phyloP scores from a whole-genome alignment of 2,329 filamentous ascomycete species.

The Aurifilum marmelostoma region DNA sequence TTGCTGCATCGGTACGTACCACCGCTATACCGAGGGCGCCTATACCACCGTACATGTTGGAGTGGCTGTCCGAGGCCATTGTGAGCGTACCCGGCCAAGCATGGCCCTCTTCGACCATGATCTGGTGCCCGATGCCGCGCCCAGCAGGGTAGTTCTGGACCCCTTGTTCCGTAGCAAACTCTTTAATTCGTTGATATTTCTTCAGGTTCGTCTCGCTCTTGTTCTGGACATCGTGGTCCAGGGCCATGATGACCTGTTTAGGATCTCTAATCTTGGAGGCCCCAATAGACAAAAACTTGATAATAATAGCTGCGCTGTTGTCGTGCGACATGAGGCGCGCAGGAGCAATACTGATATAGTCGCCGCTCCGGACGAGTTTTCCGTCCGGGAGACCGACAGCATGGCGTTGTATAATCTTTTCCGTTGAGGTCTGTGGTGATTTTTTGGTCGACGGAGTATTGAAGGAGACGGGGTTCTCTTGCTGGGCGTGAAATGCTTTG shows the following conservation, averaged over 20 bases:
- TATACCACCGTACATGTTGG: conserved; percentile 83
- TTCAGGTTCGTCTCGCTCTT: conserved; percentile 75
- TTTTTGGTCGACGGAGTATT: neutral
- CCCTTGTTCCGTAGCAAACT: conserved; percentile 78
- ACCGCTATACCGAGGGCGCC: conserved; percentile 78
- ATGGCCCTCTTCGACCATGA: conserved; percentile 81
- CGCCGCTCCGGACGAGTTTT: conserved; percentile 66
- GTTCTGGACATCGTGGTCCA: conserved; percentile 91
- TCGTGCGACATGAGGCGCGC: conserved; percentile 83
- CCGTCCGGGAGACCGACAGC: neutral
- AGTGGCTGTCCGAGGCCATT: conserved; percentile 79
- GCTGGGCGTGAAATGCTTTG: neutral
- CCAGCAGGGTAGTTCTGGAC: conserved; percentile 79
- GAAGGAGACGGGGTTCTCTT: neutral
- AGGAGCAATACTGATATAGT: conserved; percentile 79
- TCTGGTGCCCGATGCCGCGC: conserved; percentile 85
- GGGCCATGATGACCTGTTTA: conserved; percentile 76
- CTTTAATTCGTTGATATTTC: conserved; percentile 81
- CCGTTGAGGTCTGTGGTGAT: neutral
- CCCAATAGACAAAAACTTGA: conserved; percentile 82
- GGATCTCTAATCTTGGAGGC: conserved; percentile 73
- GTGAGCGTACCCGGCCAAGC: conserved; percentile 81
- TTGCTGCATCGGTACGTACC: conserved; percentile 84
- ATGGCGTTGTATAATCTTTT: neutral
- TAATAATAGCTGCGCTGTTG: conserved; percentile 52